Evolutionary conservation across 202 grass and related monocot species (phyloP), one percentile per base, ranked within the genome.

Genomic region (Panicum virgatum): DNA sequence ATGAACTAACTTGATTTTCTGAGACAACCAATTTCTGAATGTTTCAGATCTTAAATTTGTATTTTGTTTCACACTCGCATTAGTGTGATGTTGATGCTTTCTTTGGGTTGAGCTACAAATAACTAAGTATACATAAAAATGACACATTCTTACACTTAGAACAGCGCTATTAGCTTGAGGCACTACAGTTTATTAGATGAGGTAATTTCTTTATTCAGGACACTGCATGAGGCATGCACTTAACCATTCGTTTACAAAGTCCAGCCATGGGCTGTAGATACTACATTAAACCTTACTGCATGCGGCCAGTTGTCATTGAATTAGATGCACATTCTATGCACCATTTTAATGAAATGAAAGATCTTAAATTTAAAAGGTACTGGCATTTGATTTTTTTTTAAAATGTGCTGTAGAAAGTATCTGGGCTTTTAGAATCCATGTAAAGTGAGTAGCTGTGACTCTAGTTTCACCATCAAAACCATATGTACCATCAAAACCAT

Each of bases 1-100:
- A 37, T 9, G 25, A 34, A 75, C 9, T 23, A 30, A 43, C 20
- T 84, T 46, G 8, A 26, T 66, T 68, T 58, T 12, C 38, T 66
- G 75, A 57, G 16, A 32, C 40, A 79, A 84, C 23, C 34, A 45
- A 79, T 51, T 62, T 69, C 25, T 18, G 10, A 50, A 51, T 72
- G 12, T 26, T 76, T 30, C 26, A 39, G 20, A 71, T 70, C 12
- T 22, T 54, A 47, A 54, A 58, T 65, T 39, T 57, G 83, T 66
- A 25, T 37, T 19, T 53, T 53, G 27, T 5, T 48, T 46, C 18
- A 38, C 62, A 37, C 57, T 20, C 25, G 59, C 27, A 37, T 79
- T 38, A 39, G 32, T 67, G 40, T 78, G 57, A 18, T 22, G 26
- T 77, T 47, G 61, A 75, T 80, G 69, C 27, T 73, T 80, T 9